Base-by-base conservation (phyloP, 1,284 basidiomycete genomes). In the Apiotrichum gamsii region DNA sequence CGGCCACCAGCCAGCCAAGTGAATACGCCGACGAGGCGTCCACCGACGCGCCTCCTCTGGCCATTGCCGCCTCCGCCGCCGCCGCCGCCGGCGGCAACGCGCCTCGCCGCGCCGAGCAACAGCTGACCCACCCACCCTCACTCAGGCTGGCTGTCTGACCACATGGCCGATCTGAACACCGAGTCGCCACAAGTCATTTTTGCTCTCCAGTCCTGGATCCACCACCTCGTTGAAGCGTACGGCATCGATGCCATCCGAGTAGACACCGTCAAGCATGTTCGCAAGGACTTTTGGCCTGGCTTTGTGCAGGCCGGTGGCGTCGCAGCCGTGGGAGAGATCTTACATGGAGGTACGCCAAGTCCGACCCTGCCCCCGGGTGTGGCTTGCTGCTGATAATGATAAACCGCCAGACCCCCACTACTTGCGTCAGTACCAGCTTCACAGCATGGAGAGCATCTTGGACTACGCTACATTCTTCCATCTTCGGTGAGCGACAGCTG, bases 401-500 rank as follows among this genome's bases (percentile, higher is more conserved):
- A n/a, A n/a, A n/a, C n/a, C n/a, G n/a, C 0, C 39, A 72, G 68
- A 73, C 49, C 65, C 70, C 0, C 47, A 52, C 14, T 71, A 67
- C 43, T 58, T 72, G 6, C 64, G 58, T 1, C 57, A 58, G 8
- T 73, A 73, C 46, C 70, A 72, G 47, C 57, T 58, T 53, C 65
- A 77, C 42, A 70, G 74, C 23, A 67, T 81, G 43, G 73, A 75
- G 52, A 74, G 76, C 21, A 65, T 80, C 24, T 70, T 82, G 40
- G 78, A 81, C 61, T 82, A 79, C 56, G 77, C 80, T 2, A 72
- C 74, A 36, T 80, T 77, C 60, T 77, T 69, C 52, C 75, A 75
- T 21, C 59, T 80, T 20, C 23, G 44, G 45, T 49, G 14, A 28
- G 38, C 11, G 6, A 11, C 25, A 28, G 25, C 2, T 10, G 5